These are phyloP conservation scores for Talaromyces funiculosus DNA, from an alignment of 2,329 filamentous ascomycete genomes.

Conservation along the genomic window DNA sequence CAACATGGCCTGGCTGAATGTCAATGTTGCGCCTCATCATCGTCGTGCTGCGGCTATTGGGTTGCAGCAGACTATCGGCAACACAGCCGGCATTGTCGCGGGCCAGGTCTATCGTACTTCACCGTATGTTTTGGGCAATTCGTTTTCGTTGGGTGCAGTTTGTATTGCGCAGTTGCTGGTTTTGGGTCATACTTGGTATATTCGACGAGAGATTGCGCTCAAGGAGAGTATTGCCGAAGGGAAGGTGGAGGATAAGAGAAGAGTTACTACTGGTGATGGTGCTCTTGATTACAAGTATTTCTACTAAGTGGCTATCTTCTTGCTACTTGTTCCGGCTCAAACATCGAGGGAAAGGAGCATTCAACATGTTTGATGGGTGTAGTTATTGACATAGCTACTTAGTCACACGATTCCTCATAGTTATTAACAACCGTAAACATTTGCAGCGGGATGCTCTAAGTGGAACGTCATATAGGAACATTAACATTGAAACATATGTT, in stretches of 20 bases:
- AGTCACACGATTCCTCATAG: background rate
- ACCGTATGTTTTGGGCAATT: constrained; percentile 33
- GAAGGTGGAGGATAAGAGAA: constrained; percentile 41
- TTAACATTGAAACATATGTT: no score
- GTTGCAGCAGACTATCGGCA: constrained; percentile 44
- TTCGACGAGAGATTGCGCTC: constrained; percentile 36
- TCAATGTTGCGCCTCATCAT: constrained; percentile 46
- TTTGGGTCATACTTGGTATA: constrained; percentile 38
- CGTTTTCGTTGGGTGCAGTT: constrained; percentile 34
- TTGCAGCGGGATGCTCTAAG: no score
- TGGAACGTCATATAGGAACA: no score
- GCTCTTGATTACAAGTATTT: constrained; percentile 48
- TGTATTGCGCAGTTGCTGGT: constrained; percentile 35
- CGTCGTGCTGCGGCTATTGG: constrained; percentile 45
- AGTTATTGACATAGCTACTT: background rate
- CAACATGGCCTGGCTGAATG: constrained; percentile 45
- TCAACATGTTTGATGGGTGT: background rate
- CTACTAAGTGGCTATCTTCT: constrained; percentile 18
- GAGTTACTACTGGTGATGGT: constrained; percentile 44
- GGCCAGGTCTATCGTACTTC: constrained; percentile 41
- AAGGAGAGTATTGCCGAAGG: constrained; percentile 39
- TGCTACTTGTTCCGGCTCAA: background rate
- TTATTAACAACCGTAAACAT: background rate
- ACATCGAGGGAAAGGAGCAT: background rate
- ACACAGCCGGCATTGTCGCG: constrained; percentile 45